phyloP scores from a whole-genome alignment of 495 filamentous ascomycete genomes.

The Neurospora sp. region DNA sequence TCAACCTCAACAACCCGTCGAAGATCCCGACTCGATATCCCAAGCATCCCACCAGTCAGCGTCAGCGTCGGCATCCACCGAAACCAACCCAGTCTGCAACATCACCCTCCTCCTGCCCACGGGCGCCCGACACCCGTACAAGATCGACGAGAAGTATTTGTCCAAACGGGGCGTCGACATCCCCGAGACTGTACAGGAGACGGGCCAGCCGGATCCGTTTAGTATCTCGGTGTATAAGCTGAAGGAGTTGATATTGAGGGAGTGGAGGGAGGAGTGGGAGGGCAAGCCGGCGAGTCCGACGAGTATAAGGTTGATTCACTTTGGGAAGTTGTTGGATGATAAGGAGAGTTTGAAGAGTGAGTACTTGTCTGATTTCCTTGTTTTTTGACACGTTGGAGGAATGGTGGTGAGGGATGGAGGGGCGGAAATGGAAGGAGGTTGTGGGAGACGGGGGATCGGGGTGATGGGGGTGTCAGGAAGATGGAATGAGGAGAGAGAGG shows the following conservation, averaged over 20 bases:
- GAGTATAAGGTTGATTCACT: conserved; percentile 78
- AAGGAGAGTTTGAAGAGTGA: conserved; percentile 58
- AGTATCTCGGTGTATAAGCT: conserved; percentile 83
- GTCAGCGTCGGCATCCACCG: background rate
- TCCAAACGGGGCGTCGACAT: conserved; percentile 65
- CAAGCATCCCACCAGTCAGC: too few species aligned
- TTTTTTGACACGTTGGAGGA: too few species aligned
- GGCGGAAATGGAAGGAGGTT: too few species aligned
- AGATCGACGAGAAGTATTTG: conserved; percentile 78
- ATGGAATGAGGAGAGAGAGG: too few species aligned
- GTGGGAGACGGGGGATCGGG: too few species aligned
- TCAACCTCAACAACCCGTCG: background rate
- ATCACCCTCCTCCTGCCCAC: conserved; percentile 73
- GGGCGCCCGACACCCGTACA: conserved; percentile 76
- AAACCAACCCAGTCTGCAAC: conserved; percentile 20
- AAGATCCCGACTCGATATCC: background rate
- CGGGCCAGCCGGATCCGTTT: conserved; percentile 60
- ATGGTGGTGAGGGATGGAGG: too few species aligned
- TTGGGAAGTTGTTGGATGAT: conserved; percentile 81
- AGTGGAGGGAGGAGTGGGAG: conserved; percentile 91
- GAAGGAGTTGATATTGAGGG: conserved; percentile 83
- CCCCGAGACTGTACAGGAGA: conserved; percentile 42
- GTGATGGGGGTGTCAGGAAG: too few species aligned
- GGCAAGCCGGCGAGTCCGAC: conserved; percentile 69
- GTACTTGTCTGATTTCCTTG: background rate